Evolutionary conservation across 257 asterid genomes (phyloP).

Genomic region (Forsythia viridissima): DNA sequence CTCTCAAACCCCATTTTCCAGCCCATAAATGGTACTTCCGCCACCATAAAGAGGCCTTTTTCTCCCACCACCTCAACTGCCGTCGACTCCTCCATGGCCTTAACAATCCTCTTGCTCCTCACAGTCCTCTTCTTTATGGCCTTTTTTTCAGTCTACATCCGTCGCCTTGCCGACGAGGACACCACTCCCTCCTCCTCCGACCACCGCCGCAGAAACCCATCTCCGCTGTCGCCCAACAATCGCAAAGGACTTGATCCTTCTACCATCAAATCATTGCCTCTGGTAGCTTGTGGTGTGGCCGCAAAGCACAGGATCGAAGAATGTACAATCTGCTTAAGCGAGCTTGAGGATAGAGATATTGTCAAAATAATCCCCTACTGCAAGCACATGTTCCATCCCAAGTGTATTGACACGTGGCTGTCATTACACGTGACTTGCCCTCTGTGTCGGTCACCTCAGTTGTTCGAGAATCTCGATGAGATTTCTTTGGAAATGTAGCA

Average conservation of each 20-base stretch:
- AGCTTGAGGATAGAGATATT: slow-evolving; percentile 35
- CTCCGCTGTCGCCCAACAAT: slow-evolving; percentile 1
- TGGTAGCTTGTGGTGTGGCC: slow-evolving; percentile 30
- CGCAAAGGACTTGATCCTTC: slow-evolving; percentile 31
- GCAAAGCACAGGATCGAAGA: slow-evolving; percentile 35
- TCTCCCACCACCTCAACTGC: slow-evolving; percentile 2
- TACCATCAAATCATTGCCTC: slow-evolving; percentile 26
- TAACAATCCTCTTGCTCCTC: slow-evolving; percentile 37
- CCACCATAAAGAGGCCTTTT: not conserved
- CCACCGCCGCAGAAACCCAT: slow-evolving; percentile 23
- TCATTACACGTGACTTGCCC: slow-evolving; percentile 42
- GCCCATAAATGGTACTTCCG: not conserved
- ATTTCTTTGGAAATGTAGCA: slow-evolving; percentile 26
- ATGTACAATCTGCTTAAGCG: slow-evolving; percentile 44
- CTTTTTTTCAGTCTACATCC: slow-evolving; percentile 40
- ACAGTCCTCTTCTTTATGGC: slow-evolving; percentile 39
- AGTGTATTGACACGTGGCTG: slow-evolving; percentile 51
- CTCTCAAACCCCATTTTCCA: not conserved
- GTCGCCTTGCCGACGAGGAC: slow-evolving; percentile 26
- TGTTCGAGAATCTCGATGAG: slow-evolving; percentile 25
- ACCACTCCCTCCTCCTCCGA: not conserved
- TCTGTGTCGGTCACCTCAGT: slow-evolving; percentile 39
- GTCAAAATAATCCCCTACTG: slow-evolving; percentile 42
- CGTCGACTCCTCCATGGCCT: slow-evolving; percentile 32
- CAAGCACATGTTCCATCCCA: slow-evolving; percentile 43